These are phyloP conservation scores for Candida methanosorbosa DNA, from an alignment of 805 yeast species.

Conservation along the genomic window DNA sequence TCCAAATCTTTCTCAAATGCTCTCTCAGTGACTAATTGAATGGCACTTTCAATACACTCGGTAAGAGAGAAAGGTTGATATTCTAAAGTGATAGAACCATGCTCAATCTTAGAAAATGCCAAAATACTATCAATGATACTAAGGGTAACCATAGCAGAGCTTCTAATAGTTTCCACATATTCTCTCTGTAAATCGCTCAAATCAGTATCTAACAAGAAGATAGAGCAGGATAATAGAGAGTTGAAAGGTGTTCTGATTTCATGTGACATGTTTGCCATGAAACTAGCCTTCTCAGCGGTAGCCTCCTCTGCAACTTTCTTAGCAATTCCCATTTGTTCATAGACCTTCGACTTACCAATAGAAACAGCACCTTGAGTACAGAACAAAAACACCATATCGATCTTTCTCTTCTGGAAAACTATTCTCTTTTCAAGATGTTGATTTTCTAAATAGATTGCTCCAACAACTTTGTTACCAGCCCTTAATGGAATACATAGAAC, in stretches of 20 bases:
- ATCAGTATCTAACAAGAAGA: constrained; percentile 39
- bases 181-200: constrained; percentile 34
- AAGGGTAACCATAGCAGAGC: constrained; percentile 41
- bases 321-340: constrained; percentile 39
- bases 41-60: constrained; percentile 37
- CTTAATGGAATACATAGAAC: constrained; percentile 39
- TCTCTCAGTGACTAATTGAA: constrained; percentile 40
- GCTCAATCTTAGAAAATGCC: constrained; percentile 47
- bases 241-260: constrained; percentile 51
- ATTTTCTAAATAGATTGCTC: constrained; percentile 37
- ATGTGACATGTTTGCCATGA: constrained; percentile 47
- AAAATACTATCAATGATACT: constrained; percentile 46
- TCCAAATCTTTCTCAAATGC: constrained; percentile 35
- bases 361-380: constrained; percentile 48
- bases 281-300: constrained; percentile 45
- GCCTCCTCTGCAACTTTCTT: constrained; percentile 48
- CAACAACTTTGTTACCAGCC: constrained; percentile 31
- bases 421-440: constrained; percentile 10
- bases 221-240: constrained; percentile 38
- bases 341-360: constrained; percentile 36
- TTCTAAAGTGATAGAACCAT: constrained; percentile 39
- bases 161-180: constrained; percentile 43
- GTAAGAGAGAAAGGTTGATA: constrained; percentile 34
- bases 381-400: constrained; percentile 32
- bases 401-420: constrained; percentile 24